Percentiles rank a stretch among this genome's conserved stretches.
phyloP scores from a whole-genome alignment of 1,284 basidiomycete genomes.

The Ustilago esculenta region DNA sequence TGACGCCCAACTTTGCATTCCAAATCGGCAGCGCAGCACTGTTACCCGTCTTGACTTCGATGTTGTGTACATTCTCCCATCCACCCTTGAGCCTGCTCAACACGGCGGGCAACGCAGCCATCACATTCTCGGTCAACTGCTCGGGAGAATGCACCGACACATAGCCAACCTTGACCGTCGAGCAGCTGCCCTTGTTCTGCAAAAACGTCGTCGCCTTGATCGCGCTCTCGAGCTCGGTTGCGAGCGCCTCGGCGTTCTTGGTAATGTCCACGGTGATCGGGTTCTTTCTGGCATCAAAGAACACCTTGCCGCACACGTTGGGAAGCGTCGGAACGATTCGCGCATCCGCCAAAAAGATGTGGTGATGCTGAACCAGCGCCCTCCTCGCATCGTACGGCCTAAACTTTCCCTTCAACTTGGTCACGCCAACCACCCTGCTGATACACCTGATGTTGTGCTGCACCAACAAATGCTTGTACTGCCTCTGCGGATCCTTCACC shows the following conservation, averaged over 20 bases:
- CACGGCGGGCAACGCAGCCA: conserved; percentile 81
- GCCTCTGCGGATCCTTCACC: conserved; percentile 92
- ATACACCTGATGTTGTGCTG: conserved; percentile 84
- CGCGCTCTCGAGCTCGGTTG: conserved; percentile 86
- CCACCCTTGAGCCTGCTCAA: conserved; percentile 76
- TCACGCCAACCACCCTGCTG: conserved; percentile 86
- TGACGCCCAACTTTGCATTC: conserved; percentile 76
- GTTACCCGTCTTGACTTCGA: conserved; percentile 89
- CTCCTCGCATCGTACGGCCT: conserved; percentile 83
- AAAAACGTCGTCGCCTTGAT: conserved; percentile 93
- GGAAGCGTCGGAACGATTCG: conserved; percentile 87
- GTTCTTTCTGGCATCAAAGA: conserved; percentile 94
- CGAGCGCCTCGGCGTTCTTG: conserved; percentile 78
- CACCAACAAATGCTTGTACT: conserved; percentile 92
- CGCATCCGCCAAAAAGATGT: conserved; percentile 91
- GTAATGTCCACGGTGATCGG: conserved; percentile 87
- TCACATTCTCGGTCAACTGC: conserved; percentile 82
- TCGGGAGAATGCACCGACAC: conserved; percentile 75
- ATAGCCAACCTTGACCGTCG: conserved; percentile 81
- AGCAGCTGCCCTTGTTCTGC: conserved; percentile 68
- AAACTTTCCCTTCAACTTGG: conserved; percentile 67
- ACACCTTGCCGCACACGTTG: conserved; percentile 84
- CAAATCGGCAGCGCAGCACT: conserved; percentile 90
- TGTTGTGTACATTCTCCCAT: conserved; percentile 89
- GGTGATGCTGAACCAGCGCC: conserved; percentile 85